Evolutionary conservation across 176 grass and related monocot genomes (phyloP), one percentile per base, ranked within the genome.

Genomic region (Pontederia paniculata): DNA sequence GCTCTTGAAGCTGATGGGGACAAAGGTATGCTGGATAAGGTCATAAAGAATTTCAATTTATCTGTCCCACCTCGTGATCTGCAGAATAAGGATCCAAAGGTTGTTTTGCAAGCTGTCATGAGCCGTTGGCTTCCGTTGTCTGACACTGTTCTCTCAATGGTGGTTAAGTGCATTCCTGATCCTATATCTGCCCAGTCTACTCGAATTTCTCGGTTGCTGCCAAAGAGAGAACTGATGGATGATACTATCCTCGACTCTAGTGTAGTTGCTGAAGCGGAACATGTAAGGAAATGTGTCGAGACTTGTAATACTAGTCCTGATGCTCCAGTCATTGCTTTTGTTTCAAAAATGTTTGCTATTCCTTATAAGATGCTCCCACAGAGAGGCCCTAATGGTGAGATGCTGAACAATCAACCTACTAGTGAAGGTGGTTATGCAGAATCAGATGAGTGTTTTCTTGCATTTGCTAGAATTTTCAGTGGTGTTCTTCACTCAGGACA

Each of bases 281-380:
- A 64, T 62, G 82, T 84, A 48, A 83, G 90, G 73, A 96, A 79
- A 19, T 86, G 79, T 53, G 75, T 96, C 3, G 72, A 78, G 60
- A 37, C 43, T 48, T 96, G 85, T 57, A 77, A 86, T 52, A 61
- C 62, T 55, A 81, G 65, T 22, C 0, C 20, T 59, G 70, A 74
- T 57, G 91, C 68, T 8, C 91, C 85, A 16, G 64, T 78, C 21
- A 74, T 96, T 16, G 91, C 88, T 44, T 96, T 86, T 23, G 82
- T 96, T 64, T 96, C 85, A 0, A 96, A 96, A 74, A 96, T 96
- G 90, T 89, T 87, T 87, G 79, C 80, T 0, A 63, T 89, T 58
- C 79, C 76, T 57, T 71, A 67, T 58, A 83, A 89, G 60, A 77
- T 62, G 47, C 69, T 96, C 45, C 90, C 90, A 48, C 57, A 60